phyloP scores from a whole-genome alignment of 192 early-diverging fungal genomes.

The Backusella macrospora region DNA sequence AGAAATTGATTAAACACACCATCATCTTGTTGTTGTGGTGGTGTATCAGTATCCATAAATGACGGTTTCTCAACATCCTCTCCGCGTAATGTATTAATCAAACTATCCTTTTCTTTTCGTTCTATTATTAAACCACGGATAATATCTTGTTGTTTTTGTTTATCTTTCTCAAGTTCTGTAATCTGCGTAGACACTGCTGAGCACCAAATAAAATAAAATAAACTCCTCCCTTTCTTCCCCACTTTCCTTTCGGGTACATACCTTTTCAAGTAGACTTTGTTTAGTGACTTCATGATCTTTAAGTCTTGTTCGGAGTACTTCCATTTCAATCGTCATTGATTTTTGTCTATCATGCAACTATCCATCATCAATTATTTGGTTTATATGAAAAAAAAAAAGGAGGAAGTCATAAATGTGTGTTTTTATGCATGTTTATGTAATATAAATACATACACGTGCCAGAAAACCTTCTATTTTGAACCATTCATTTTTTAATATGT shows the following conservation, averaged over 20 bases:
- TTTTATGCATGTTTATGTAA: slow-evolving; percentile 3
- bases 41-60: background rate
- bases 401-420: background rate
- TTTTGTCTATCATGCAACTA: slow-evolving; percentile 34
- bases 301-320: slow-evolving; percentile 21
- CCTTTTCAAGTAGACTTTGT: slow-evolving; percentile 37
- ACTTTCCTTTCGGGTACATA: background rate
- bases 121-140: slow-evolving; percentile 1
- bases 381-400: background rate
- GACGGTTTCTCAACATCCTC: background rate
- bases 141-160: slow-evolving; percentile 16
- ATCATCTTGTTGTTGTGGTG: slow-evolving; percentile 7
- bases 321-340: slow-evolving; percentile 26
- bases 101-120: background rate
- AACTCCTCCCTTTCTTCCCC: background rate
- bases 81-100: background rate
- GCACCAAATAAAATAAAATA: background rate
- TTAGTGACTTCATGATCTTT: slow-evolving; percentile 33
- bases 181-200: slow-evolving; percentile 16
- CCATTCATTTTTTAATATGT: slow-evolving; percentile 5
- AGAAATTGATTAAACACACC: slow-evolving; percentile 22
- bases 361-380: background rate
- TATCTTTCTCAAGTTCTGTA: slow-evolving; percentile 37
- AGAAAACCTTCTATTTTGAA: slow-evolving; percentile 16
- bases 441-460: background rate